Base-by-base conservation (phyloP, 345 rosid genomes). In the Populus ilicifolia region DNA sequence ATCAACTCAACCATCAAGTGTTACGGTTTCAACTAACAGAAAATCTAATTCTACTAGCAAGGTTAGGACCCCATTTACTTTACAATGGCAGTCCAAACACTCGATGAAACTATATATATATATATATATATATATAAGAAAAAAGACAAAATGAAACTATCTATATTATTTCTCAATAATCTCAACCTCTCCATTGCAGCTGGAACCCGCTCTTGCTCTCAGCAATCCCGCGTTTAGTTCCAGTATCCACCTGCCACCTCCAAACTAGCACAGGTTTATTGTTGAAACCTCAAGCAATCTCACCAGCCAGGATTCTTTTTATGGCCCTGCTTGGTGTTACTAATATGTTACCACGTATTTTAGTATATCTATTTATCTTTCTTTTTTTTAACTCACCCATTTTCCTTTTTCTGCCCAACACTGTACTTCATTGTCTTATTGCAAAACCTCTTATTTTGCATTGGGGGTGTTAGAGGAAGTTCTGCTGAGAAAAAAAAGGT, bases 401-500 rank as follows among this genome's bases (percentile, higher is more conserved):
- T 23, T 54, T 36, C 64, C 69, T 25, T 43, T 33, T 36, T 67
- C 64, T 66, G 73, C 39, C 67, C 76, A 41, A 46, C 35, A 50
- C 81, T 87, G 83, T 87, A 82, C 35, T 79, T 46, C 36, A n/a
- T 38, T 71, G 43, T 33, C 81, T 80, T 82, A 75, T 77, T 77
- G 46, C 27, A 80, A 67, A 74, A 21, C 14, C 21, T 18, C n/a
- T 70, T 75, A 56, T 75, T 66, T 48, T 33, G 67, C 20, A 20
- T 38, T 12, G 21, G 10, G 2, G 74, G 18, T 39, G 29, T 41
- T 4, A 12, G 59, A 63, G 36, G 1, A 29, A 18, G 59, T 23
- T 13, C 21, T 27, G 25, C 6, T 33, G 36, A n/a, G 33, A 29
- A 46, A 17, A 21, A 50, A 30, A 25, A 75, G 6, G 14, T 59